Base-by-base conservation (phyloP, 306 rosid genomes). In the Lablab purpureus region DNA sequence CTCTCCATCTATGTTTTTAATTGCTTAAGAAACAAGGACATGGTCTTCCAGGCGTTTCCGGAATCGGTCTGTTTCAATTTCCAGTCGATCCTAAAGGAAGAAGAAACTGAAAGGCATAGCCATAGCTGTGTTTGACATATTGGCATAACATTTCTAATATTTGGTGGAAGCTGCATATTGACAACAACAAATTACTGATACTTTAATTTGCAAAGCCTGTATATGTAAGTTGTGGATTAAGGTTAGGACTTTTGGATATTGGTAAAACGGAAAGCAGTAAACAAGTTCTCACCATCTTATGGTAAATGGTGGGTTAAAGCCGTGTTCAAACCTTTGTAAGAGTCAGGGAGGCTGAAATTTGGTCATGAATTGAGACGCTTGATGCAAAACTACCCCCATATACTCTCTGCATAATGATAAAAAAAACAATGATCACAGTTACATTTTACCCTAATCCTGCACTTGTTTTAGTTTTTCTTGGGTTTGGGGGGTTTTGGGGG, bases 1-100 rank as follows among this genome's bases (percentile, higher is more conserved):
- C 73, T 36, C 80, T 71, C 43, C 60, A 2, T 54, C 62, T 21
- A 12, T 27, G 66, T 74, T 74, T 46, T 55, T 66, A 8, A 15
- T 62, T 30, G 58, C 73, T 75, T 46, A 78, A 1, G 1, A 3
- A 41, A 67, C 75, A 41, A 51, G 67, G 52, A 40, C 34, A 65
- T 34, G 17, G 11, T 77, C 47, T 50, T 22, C 54, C 52, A 22
- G 77, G 67, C 27, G 28, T 74, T 66, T 28, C 63, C 51, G 14
- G 50, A 37, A 34, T 32, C 28, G 15, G 10, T 45, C 12, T 63
- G 13, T 73, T 22, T 37, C 40, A 51, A 71, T 73, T 13, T 23
- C 32, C 50, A 13, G 17, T 21, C 52, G 2, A 50, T 37, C 18
- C 27, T 41, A 23, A 58, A 55, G 18, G 40, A 41, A 58, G 55